Evolutionary conservation across 208 protist genomes (phyloP).

Genomic region (Leishmania major): DNA sequence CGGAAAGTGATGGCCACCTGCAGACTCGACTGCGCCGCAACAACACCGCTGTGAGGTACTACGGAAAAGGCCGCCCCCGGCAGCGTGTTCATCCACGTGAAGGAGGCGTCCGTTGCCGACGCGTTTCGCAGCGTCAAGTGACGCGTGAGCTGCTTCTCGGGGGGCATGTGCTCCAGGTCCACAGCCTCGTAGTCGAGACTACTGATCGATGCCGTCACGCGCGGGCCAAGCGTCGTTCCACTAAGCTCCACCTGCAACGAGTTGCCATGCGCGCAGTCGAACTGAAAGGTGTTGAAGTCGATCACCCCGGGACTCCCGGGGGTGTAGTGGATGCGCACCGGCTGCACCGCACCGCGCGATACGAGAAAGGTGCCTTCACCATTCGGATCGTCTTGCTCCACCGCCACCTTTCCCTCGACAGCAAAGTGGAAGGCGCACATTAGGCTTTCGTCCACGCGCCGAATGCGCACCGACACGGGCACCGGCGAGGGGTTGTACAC

Average conservation of each 20-base stretch:
- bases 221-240: conserved; percentile 51
- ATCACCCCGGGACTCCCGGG: conserved; percentile 43
- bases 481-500: conserved; percentile 85
- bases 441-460: conserved; percentile 37
- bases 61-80: conserved; percentile 77
- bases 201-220: conserved; percentile 51
- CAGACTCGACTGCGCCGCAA: conserved; percentile 50
- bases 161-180: conserved; percentile 46
- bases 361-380: conserved; percentile 40
- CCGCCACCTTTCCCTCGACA: neutral
- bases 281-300: conserved; percentile 42
- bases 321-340: conserved; percentile 55
- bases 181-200: conserved; percentile 86
- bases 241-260: conserved; percentile 49
- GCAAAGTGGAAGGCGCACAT: conserved; percentile 50
- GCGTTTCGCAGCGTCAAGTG: conserved; percentile 57
- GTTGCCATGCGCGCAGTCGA: conserved; percentile 70
- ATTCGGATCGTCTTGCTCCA: neutral
- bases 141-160: conserved; percentile 35
- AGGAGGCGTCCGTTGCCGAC: conserved; percentile 26
- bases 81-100: conserved; percentile 24
- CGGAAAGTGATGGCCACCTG: conserved; percentile 72
- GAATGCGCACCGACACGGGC: conserved; percentile 52
- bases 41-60: conserved; percentile 42
- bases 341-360: conserved; percentile 44